A percentile compares a stretch with the other conserved stretches of the same genome.
phyloP scores from a whole-genome alignment of 2,329 filamentous ascomycete species.

The Colletotrichum sp. region DNA sequence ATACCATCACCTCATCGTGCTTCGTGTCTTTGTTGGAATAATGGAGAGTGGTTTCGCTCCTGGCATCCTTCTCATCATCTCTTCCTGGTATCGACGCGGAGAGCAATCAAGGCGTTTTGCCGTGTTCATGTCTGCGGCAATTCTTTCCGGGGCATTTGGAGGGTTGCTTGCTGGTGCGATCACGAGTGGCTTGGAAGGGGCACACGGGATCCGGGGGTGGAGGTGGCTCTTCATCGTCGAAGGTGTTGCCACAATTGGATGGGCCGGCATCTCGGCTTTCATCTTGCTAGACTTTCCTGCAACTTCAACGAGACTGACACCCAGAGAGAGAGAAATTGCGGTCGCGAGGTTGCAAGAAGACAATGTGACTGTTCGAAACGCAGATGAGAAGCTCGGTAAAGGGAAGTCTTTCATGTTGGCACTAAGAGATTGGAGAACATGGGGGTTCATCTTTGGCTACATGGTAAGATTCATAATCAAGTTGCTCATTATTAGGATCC shows the following conservation, averaged over 20 bases:
- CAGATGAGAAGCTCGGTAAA: constrained; percentile 49
- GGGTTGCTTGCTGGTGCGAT: constrained; percentile 67
- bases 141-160: constrained; percentile 70
- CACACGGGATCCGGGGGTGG: constrained; percentile 53
- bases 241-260: constrained; percentile 69
- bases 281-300: constrained; percentile 74
- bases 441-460: constrained; percentile 44
- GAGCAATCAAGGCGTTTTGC: constrained; percentile 46
- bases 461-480: constrained; percentile 30
- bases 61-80: constrained; percentile 65
- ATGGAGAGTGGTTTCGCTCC: constrained; percentile 66
- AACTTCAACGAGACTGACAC: constrained; percentile 52
- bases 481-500: not conserved
- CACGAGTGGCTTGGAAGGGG: constrained; percentile 57
- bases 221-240: constrained; percentile 65
- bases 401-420: constrained; percentile 21
- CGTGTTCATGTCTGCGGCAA: constrained; percentile 77
- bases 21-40: constrained; percentile 54
- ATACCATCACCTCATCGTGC: constrained; percentile 30
- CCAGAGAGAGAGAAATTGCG: constrained; percentile 62
- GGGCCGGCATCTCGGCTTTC: constrained; percentile 66
- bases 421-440: constrained; percentile 43
- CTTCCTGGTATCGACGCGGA: constrained; percentile 66
- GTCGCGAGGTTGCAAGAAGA: constrained; percentile 65
- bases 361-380: constrained; percentile 63